Base-by-base conservation (phyloP, 768 basidiomycete genomes). In the Cystobasidium ongulense region DNA sequence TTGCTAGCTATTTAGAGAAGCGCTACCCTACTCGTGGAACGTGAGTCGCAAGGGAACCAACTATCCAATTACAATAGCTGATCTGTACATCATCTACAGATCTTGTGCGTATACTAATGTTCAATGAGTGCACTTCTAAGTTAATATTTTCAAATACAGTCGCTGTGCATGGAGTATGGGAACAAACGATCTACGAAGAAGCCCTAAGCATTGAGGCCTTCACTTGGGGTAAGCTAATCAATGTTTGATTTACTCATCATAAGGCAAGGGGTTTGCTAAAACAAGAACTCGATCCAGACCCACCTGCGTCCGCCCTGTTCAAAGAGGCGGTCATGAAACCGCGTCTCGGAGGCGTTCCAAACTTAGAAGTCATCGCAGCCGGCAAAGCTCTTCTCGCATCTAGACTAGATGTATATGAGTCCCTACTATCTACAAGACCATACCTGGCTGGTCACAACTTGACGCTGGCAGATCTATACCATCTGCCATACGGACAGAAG, bases 131-230 rank as follows among this genome's bases (percentile, higher is more conserved):
- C 11, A 11, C 13, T 38, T 2, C 63, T 64, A 35, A 64, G 31
- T 29, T 46, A 15, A 31, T 17, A 13, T 15, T 27, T 27, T 13
- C 23, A 17, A 38, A 3, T 21, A 52, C 27, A 67, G 65, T 67
- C 23, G 38, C 38, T 31, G 65, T 67, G 3, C 21, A 41, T 38
- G 68, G 68, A 17, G 50, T 38, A 21, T 29, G 25, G 21, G 43
- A 59, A 27, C 18, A 71, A 29, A 54, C 54, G 25, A 25, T 54
- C 38, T 71, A 71, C 36, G 68, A 71, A 4, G 23, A 71, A 36
- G 68, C 68, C 18, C 13, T 59, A 15, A 71, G 68, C 54, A 43
- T 71, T 31, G 68, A 71, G 31, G 68, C 68, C 21, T 71, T 71
- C 29, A n/a, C 50, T 39, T 71, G 31, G 23, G 68, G 68, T 71